These are phyloP conservation scores for Onygenales sp. DNA, from an alignment of 2,329 filamentous ascomycete species.

Conservation along the genomic window DNA sequence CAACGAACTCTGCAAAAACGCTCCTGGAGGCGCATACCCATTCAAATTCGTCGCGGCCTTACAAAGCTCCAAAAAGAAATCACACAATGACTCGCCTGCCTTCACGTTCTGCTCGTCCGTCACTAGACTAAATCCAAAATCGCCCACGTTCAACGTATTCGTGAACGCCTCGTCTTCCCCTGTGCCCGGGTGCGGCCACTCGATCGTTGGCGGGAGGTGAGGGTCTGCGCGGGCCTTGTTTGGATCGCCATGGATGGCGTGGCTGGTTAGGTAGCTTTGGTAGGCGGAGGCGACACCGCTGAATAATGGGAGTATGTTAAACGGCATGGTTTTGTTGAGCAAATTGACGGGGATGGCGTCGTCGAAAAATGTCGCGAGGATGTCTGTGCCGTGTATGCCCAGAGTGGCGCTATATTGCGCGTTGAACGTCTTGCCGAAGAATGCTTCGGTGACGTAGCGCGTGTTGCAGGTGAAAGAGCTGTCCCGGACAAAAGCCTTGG, in stretches of 20 bases:
- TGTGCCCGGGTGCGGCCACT: constrained; percentile 23
- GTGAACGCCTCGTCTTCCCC: constrained; percentile 17
- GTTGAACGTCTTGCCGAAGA: constrained; percentile 26
- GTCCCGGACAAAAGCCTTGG: constrained; percentile 24
- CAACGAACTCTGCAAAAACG: background rate
- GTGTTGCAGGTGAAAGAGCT: constrained; percentile 21
- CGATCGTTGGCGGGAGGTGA: constrained; percentile 26
- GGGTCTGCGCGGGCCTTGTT: constrained; percentile 18
- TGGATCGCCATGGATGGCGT: constrained; percentile 32
- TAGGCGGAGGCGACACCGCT: constrained; percentile 24
- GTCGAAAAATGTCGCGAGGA: constrained; percentile 33
- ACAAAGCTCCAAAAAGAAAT: background rate
- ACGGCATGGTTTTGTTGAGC: constrained; percentile 6
- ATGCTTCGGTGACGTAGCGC: constrained; percentile 29
- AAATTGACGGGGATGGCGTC: constrained; percentile 21
- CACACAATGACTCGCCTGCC: background rate
- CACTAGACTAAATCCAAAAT: background rate
- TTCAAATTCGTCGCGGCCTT: background rate
- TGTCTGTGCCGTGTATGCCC: constrained; percentile 32
- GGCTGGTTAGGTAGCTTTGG: constrained; percentile 34
- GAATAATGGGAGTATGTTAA: constrained; percentile 22
- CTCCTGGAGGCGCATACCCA: background rate
- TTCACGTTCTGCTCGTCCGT: background rate
- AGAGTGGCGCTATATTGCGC: constrained; percentile 35
- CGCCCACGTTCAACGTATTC: constrained; percentile 16